A percentile compares a stretch with the other conserved stretches of the same genome.
phyloP scores from a whole-genome alignment of 2,329 filamentous ascomycete species.

The Keithomyces neogunnii region DNA sequence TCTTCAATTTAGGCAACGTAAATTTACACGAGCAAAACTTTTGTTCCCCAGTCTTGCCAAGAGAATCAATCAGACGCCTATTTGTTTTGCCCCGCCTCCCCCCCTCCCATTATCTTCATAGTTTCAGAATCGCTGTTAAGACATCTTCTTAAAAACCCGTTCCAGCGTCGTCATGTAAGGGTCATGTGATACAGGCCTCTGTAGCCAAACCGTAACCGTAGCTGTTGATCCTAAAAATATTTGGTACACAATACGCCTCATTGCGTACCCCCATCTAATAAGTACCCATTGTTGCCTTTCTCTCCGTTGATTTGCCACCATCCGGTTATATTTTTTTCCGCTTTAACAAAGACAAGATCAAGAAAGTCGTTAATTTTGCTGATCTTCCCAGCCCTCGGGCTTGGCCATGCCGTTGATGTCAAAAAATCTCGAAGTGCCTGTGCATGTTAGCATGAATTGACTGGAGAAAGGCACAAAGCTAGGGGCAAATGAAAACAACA shows the following conservation, averaged over 20 bases:
- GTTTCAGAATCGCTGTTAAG: neutral
- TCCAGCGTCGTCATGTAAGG: too few species aligned
- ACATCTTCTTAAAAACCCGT: neutral
- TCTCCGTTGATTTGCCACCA: neutral
- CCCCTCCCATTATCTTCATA: neutral
- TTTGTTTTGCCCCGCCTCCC: neutral
- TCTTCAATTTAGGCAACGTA: constrained; percentile 1
- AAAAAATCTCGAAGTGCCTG: constrained; percentile 69
- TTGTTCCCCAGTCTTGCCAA: neutral
- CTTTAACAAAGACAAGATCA: too few species aligned
- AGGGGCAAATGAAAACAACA: constrained; percentile 24
- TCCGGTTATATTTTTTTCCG: too few species aligned
- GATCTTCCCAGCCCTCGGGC: constrained; percentile 68
- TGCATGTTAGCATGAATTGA: neutral
- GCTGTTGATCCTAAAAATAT: neutral
- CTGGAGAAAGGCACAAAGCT: neutral
- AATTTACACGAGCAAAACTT: neutral
- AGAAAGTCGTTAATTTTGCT: constrained; percentile 1
- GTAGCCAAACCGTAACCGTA: neutral
- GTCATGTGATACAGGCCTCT: neutral
- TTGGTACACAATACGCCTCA: neutral
- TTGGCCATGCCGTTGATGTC: constrained; percentile 74
- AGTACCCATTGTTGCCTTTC: neutral
- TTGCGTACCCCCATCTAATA: neutral
- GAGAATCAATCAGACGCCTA: constrained; percentile 1